Evolutionary conservation across 768 basidiomycete genomes (phyloP).

Genomic region (Chlorophyllum brunneum): DNA sequence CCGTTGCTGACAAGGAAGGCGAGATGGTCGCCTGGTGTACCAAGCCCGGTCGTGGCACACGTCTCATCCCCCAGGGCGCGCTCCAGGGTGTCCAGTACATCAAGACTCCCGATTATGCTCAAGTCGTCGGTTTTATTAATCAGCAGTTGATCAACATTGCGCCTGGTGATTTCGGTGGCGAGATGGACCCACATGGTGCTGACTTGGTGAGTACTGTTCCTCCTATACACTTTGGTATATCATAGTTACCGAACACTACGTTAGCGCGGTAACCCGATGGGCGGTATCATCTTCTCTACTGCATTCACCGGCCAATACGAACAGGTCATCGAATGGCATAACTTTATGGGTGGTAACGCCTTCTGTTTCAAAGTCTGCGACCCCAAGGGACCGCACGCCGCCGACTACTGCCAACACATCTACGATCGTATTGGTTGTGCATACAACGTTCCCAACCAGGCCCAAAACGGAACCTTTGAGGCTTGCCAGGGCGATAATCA

Average conservation of each 20-base stretch:
- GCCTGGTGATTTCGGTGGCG: slow-evolving; percentile 62
- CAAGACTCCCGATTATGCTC: slow-evolving; percentile 53
- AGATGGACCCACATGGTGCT: slow-evolving; percentile 75
- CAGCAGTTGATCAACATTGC: slow-evolving; percentile 55
- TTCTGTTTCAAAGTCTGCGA: slow-evolving; percentile 80
- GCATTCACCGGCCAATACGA: slow-evolving; percentile 38
- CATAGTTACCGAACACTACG: slow-evolving; percentile 33
- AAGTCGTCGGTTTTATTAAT: slow-evolving; percentile 60
- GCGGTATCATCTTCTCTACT: slow-evolving; percentile 65
- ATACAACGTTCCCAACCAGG: slow-evolving; percentile 69
- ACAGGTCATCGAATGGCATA: slow-evolving; percentile 69
- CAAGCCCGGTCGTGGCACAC: slow-evolving; percentile 66
- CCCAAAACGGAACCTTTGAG: slow-evolving; percentile 56
- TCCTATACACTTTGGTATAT: not conserved
- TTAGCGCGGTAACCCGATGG: slow-evolving; percentile 82
- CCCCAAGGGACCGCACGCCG: slow-evolving; percentile 43
- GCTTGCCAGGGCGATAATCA: slow-evolving; percentile 66
- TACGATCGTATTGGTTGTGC: slow-evolving; percentile 71
- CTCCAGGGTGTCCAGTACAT: slow-evolving; percentile 63
- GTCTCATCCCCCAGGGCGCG: slow-evolving; percentile 66
- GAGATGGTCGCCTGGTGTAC: slow-evolving; percentile 77
- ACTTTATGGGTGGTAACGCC: slow-evolving; percentile 61
- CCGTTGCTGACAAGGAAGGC: slow-evolving; percentile 64
- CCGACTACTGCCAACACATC: slow-evolving; percentile 63
- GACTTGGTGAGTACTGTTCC: slow-evolving; percentile 43